Conservation (phyloP, 768 basidiomycete genomes). For the Collybia sp. region DNA sequence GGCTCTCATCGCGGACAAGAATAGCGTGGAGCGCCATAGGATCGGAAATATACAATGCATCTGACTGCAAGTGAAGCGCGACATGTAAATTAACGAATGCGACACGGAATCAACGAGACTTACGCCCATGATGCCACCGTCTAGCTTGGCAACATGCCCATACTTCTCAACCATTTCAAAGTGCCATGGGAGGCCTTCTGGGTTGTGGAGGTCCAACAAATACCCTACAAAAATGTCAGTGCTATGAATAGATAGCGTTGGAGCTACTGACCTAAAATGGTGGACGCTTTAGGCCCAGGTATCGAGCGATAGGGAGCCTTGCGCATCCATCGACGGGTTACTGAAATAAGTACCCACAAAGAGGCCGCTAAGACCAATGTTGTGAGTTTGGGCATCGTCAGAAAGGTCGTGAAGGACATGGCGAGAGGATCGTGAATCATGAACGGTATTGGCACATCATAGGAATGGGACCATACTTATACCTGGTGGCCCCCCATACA, state of each 20-base stretch:
- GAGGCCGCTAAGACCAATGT: neutral
- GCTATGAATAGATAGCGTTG: neutral
- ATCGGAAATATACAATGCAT: conserved; percentile 20
- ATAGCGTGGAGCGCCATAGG: conserved; percentile 17
- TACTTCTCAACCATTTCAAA: conserved; percentile 16
- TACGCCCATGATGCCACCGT: conserved; percentile 15
- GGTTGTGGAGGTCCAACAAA: conserved; percentile 15
- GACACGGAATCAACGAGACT: neutral
- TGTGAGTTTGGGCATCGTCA: neutral
- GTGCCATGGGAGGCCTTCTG: conserved; percentile 14
- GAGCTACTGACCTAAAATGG: conserved; percentile 6
- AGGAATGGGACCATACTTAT: too few species aligned
- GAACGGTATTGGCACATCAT: too few species aligned
- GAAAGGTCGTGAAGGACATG: neutral
- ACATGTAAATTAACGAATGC: neutral
- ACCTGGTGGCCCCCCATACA: too few species aligned
- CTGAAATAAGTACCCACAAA: neutral
- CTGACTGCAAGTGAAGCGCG: conserved; percentile 7
- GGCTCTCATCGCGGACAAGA: conserved; percentile 14
- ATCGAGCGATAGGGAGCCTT: conserved; percentile 8
- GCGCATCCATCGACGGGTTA: neutral
- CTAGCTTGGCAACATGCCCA: conserved; percentile 15
- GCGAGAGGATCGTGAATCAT: too few species aligned
- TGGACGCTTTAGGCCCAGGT: conserved; percentile 10
- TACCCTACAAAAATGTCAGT: conserved; percentile 10